Evolutionary conservation across 2,329 filamentous ascomycete genomes (phyloP).

Genomic region (Penicillium fuscoglaucum): DNA sequence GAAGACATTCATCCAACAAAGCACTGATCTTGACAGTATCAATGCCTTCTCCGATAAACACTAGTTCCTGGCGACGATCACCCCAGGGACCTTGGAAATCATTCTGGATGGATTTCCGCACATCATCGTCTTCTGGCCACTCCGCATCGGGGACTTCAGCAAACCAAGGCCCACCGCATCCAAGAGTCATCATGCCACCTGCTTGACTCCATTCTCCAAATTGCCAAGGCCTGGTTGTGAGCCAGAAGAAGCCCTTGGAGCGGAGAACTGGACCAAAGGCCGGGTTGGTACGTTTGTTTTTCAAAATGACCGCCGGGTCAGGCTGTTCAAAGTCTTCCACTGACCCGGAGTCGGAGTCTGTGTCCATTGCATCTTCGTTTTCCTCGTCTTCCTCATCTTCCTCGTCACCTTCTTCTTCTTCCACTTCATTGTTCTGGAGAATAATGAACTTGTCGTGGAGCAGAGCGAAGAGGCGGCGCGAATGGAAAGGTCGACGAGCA

Average conservation of each 20-base stretch:
- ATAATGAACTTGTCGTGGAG: slow-evolving; percentile 50
- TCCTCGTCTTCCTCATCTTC: slow-evolving; percentile 19
- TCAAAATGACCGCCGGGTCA: slow-evolving; percentile 36
- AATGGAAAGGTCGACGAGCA: slow-evolving; percentile 55
- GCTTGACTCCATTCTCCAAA: slow-evolving; percentile 50
- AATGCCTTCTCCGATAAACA: slow-evolving; percentile 70
- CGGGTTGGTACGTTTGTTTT: slow-evolving; percentile 42
- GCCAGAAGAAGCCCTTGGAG: slow-evolving; percentile 50
- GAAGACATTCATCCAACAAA: slow-evolving; percentile 60
- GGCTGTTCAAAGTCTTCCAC: slow-evolving; percentile 35
- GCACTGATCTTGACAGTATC: slow-evolving; percentile 53
- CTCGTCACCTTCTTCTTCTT: slow-evolving; percentile 25
- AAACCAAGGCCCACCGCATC: slow-evolving; percentile 54
- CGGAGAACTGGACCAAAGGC: slow-evolving; percentile 43
- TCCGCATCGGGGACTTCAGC: slow-evolving; percentile 57
- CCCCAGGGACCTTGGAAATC: slow-evolving; percentile 61
- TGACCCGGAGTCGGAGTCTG: slow-evolving; percentile 29
- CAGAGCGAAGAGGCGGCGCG: slow-evolving; percentile 42
- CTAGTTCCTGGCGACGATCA: slow-evolving; percentile 69
- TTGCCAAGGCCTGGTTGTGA: slow-evolving; percentile 43
- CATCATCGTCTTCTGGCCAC: slow-evolving; percentile 52
- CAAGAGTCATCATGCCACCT: slow-evolving; percentile 46
- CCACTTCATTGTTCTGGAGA: slow-evolving; percentile 39
- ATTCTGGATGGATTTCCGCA: slow-evolving; percentile 49
- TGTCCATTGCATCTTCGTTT: slow-evolving; percentile 28